Percentiles rank a stretch among this genome's conserved stretches.
These are phyloP conservation scores for Avena eriantha DNA, from an alignment of 176 grass and related monocot species.

Conservation along the genomic window DNA sequence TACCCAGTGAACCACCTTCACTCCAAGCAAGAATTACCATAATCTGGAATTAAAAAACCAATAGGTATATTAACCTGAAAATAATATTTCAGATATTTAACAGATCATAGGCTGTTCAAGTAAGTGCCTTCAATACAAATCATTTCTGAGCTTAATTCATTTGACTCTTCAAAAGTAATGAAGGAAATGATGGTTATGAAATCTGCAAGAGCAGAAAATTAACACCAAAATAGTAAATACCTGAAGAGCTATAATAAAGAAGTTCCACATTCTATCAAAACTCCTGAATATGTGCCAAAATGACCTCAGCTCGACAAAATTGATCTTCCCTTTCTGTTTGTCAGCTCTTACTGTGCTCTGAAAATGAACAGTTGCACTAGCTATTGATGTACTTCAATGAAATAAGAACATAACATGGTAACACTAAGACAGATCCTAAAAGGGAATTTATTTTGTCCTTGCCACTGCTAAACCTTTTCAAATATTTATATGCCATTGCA, in stretches of 20 bases:
- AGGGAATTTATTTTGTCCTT: not conserved
- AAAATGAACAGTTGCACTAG: conserved; percentile 36
- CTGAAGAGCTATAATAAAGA: conserved; percentile 94
- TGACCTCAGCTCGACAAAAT: conserved; percentile 95
- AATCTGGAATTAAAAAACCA: conserved; percentile 56
- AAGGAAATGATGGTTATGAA: not conserved
- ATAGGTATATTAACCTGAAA: conserved; percentile 35
- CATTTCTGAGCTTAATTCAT: conserved; percentile 23
- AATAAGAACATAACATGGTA: conserved; percentile 6
- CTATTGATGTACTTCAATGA: not conserved
- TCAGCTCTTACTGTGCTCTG: conserved; percentile 50
- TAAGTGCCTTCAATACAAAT: conserved; percentile 27
- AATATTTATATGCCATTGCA: not conserved
- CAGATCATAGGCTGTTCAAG: conserved; percentile 19
- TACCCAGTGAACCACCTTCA: conserved; percentile 74
- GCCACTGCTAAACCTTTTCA: not conserved
- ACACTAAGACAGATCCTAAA: conserved; percentile 19
- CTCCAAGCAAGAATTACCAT: conserved; percentile 98
- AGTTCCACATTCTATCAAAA: conserved; percentile 96
- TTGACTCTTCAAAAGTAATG: conserved; percentile 23
- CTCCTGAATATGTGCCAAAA: conserved; percentile 98
- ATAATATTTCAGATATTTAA: conserved; percentile 25
- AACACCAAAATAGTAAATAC: conserved; percentile 41
- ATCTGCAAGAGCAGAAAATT: not conserved
- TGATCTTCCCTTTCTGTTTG: conserved; percentile 85